Conservation (phyloP, 2,329 filamentous ascomycete genomes). For the Colletotrichum sp. region DNA sequence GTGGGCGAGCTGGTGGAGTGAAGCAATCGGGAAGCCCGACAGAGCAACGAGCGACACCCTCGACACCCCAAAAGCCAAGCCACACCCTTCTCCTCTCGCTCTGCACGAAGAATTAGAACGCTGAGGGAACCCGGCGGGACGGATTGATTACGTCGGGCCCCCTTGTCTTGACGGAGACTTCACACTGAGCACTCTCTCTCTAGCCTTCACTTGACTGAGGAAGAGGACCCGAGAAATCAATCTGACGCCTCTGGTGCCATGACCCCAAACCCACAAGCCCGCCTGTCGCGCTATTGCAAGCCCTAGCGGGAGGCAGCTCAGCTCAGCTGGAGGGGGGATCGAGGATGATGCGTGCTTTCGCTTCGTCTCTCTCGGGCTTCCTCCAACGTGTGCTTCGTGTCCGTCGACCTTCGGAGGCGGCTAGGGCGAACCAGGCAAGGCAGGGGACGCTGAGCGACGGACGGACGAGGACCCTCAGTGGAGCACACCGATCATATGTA, state of each 20-base stretch:
- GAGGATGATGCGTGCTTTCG: background rate
- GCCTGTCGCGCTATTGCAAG: background rate
- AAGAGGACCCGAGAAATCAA: background rate
- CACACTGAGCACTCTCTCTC: too few species aligned
- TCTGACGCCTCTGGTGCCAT: background rate
- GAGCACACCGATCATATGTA: background rate
- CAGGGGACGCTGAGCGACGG: background rate
- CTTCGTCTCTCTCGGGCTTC: background rate
- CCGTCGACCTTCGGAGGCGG: background rate
- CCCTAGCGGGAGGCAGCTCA: background rate
- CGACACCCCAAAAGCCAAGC: background rate
- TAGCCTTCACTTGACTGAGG: too few species aligned
- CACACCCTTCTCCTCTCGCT: background rate
- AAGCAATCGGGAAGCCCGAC: slow-evolving; percentile 4
- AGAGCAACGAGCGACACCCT: background rate
- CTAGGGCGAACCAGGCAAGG: background rate
- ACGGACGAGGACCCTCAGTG: slow-evolving; percentile 2
- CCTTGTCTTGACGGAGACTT: background rate
- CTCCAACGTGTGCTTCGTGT: background rate
- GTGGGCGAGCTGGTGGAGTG: background rate
- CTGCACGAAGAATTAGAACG: background rate
- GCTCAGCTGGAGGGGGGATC: background rate
- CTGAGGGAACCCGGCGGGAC: background rate
- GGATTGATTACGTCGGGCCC: background rate
- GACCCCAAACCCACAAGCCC: background rate